Conservation (phyloP, 768 basidiomycete species). For the Cystofilobasidium capitatum region DNA sequence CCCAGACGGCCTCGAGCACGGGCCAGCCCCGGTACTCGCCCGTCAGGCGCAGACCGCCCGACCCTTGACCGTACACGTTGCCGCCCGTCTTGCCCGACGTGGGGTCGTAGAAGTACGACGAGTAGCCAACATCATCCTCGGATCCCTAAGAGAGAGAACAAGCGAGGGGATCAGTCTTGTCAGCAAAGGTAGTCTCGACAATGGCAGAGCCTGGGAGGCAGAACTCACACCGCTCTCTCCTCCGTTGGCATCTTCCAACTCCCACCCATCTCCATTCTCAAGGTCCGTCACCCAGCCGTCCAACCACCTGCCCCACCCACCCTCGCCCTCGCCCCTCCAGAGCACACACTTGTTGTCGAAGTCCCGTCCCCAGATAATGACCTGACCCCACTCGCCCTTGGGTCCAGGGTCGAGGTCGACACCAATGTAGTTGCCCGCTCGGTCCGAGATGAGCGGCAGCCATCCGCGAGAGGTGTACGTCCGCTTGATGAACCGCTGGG, state of each 20-base stretch:
- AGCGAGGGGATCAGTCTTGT: background rate
- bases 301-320: conserved; percentile 92
- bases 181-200: too few species aligned
- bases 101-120: conserved; percentile 35
- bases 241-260: conserved; percentile 49
- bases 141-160: conserved; percentile 11
- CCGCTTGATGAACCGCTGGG: conserved; percentile 74
- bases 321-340: conserved; percentile 78
- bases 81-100: conserved; percentile 27
- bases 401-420: conserved; percentile 73
- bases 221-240: conserved; percentile 11
- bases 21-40: conserved; percentile 89
- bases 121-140: conserved; percentile 40
- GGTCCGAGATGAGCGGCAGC: conserved; percentile 90
- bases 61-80: conserved; percentile 58
- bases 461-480: conserved; percentile 91
- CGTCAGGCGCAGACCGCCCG: conserved; percentile 60
- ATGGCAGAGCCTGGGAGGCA: too few species aligned
- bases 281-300: conserved; percentile 83
- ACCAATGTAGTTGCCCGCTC: conserved; percentile 91
- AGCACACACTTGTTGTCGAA: conserved; percentile 96
- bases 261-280: conserved; percentile 79
- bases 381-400: conserved; percentile 70
- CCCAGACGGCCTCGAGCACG: conserved; percentile 87
- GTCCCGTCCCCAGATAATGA: conserved; percentile 96